Conservation (phyloP, 768 basidiomycete genomes). For the Amanita jacksonii region DNA sequence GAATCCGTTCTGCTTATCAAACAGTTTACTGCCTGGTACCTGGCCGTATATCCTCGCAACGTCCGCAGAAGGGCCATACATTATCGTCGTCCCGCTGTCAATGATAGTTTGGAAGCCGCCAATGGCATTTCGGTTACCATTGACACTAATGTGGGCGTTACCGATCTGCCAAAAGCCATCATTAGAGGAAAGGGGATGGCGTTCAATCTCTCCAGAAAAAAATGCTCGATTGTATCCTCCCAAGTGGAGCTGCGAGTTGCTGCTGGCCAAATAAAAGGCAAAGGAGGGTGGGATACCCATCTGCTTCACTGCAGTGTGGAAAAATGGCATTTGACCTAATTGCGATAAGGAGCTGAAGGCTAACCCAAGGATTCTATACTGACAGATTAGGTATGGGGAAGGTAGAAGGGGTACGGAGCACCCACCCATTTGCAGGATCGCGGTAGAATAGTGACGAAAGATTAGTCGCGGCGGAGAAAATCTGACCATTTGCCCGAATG, state of each 20-base stretch:
- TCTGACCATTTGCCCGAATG: slow-evolving; percentile 5
- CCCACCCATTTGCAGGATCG: slow-evolving; percentile 4
- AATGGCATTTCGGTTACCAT: not conserved
- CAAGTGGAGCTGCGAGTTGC: not conserved
- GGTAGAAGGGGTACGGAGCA: not conserved
- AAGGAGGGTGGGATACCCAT: not conserved
- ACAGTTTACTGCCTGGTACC: not conserved
- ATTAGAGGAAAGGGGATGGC: not conserved
- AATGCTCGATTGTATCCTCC: not conserved
- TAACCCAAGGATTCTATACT: not conserved
- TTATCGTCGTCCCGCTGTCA: slow-evolving; percentile 2
- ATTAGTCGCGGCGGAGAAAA: not conserved
- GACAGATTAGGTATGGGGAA: too few species aligned
- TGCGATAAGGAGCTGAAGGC: slow-evolving; percentile 1
- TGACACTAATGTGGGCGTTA: not conserved
- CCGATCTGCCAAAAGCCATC: slow-evolving; percentile 3
- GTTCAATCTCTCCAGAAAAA: slow-evolving; percentile 1
- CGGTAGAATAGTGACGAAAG: not conserved
- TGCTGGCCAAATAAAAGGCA: slow-evolving; percentile 1
- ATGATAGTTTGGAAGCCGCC: not conserved
- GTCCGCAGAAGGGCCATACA: not conserved
- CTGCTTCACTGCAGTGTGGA: not conserved
- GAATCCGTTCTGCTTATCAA: not conserved
- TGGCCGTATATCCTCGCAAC: not conserved
- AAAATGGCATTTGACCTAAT: not conserved